phyloP scores from a whole-genome alignment of 176 grass and related monocot genomes.

The Rhynchospora tenuis region DNA sequence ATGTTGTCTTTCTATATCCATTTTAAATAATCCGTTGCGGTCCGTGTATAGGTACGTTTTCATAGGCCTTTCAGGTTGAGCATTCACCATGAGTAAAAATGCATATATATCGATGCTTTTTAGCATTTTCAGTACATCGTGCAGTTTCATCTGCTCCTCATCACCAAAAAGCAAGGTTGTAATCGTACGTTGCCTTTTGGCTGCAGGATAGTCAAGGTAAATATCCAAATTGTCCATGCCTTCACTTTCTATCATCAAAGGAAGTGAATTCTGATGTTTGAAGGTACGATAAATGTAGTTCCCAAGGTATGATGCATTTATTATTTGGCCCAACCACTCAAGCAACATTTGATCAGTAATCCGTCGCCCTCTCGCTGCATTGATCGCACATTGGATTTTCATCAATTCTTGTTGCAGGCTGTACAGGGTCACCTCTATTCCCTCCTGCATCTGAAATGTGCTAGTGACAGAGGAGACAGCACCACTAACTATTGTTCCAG shows the following conservation, averaged over 20 bases:
- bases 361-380: background rate
- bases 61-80: background rate
- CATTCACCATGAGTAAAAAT: background rate
- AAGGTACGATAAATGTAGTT: background rate
- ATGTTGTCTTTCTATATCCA: background rate
- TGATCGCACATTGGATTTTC: background rate
- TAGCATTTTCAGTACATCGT: background rate
- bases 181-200: background rate
- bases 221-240: background rate
- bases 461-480: background rate
- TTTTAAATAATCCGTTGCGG: background rate
- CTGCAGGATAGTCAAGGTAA: too few species aligned
- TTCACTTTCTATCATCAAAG: background rate
- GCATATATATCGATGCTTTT: background rate
- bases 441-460: background rate
- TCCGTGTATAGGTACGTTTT: background rate
- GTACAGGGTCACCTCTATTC: background rate
- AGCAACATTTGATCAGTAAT: background rate
- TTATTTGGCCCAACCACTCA: background rate
- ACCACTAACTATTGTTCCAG: background rate
- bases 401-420: background rate
- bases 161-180: background rate
- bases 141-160: background rate
- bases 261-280: background rate
- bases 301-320: background rate